Base-by-base conservation (phyloP, 1,284 basidiomycete species). In the Bjerkandera adusta region DNA sequence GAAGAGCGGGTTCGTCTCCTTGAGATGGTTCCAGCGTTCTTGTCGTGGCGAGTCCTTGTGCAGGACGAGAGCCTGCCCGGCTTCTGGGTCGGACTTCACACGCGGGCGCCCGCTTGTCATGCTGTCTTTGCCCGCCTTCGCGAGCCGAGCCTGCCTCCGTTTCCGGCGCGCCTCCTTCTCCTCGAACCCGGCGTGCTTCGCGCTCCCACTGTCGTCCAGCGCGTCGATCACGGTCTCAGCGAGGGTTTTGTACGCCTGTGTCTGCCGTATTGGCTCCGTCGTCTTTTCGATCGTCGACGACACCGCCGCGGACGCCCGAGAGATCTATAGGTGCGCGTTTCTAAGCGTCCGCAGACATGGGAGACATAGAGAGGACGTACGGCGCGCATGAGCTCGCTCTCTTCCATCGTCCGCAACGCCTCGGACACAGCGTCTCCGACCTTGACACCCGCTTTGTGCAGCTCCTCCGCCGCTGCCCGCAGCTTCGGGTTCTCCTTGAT, bases 401-500 rank as follows among this genome's bases (percentile, higher is more conserved):
- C 95, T 59, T 97, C 92, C 88, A 96, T 93, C 16, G 84, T 79
- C 68, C 80, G 89, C 45, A 98, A 76, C 16, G 96, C 92, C 60
- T 93, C 89, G 12, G 81, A 79, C 40, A 98, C 93, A 7, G 96
- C 96, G 65, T 98, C 95, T 36, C 90, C 88, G 51, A 98, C 89
- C 62, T 92, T 92, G 47, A 96, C 80, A 53, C 97, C 97, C 12
- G 85, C 80, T 64, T 89, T 90, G 61, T 81, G 85, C 48, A 99
- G 77, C 59, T 95, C 90, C 60, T 95, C 90, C 1, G 94, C 95
- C 0, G 95, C 96, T 0, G 89, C 89, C 47, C 89, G 82, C 49
- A 99, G 71, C 46, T 83, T 76, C 7, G 97, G 97, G 63, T 99
- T 99, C 69, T 97, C 92, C 73, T 97, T 92, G 53, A 99, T 97